Evolutionary conservation across 306 rosid genomes (phyloP).

Genomic region (Cicer pinnatifidum): DNA sequence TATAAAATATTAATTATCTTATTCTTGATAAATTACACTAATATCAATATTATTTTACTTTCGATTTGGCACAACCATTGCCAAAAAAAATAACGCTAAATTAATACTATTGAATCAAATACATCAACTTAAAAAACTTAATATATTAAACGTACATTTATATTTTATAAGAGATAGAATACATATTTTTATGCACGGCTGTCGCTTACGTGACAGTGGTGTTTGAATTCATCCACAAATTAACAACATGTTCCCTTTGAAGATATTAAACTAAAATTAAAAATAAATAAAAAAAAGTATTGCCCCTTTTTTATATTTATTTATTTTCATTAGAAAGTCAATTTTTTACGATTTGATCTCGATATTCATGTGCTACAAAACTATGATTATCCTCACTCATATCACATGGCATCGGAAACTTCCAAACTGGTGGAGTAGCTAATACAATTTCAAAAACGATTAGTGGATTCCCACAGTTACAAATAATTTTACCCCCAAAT

Average conservation of each 20-base stretch:
- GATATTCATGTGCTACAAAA: constrained; percentile 44
- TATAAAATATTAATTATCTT: too few relatives aligned
- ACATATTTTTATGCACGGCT: constrained; percentile 27
- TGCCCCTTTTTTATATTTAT: not conserved
- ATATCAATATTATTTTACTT: too few relatives aligned
- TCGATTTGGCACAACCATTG: too few relatives aligned
- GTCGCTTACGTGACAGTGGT: not conserved
- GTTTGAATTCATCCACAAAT: constrained; percentile 3
- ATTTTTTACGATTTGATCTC: constrained; percentile 41
- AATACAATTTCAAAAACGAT: constrained; percentile 17
- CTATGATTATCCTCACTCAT: constrained; percentile 40
- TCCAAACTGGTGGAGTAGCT: constrained; percentile 8
- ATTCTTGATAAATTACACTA: too few relatives aligned
- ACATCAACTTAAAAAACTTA: too few relatives aligned
- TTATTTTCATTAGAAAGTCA: constrained; percentile 21
- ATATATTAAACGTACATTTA: too few relatives aligned
- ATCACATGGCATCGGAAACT: constrained; percentile 46
- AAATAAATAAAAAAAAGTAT: not conserved
- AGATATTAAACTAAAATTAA: not conserved
- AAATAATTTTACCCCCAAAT: constrained; percentile 3
- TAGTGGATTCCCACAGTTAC: constrained; percentile 30
- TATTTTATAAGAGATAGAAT: too few relatives aligned
- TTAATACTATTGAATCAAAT: too few relatives aligned
- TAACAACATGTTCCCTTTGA: constrained; percentile 26
- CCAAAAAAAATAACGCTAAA: too few relatives aligned